Conservation (phyloP, 176 grass and related monocot genomes). For the Triticum monococcum region DNA sequence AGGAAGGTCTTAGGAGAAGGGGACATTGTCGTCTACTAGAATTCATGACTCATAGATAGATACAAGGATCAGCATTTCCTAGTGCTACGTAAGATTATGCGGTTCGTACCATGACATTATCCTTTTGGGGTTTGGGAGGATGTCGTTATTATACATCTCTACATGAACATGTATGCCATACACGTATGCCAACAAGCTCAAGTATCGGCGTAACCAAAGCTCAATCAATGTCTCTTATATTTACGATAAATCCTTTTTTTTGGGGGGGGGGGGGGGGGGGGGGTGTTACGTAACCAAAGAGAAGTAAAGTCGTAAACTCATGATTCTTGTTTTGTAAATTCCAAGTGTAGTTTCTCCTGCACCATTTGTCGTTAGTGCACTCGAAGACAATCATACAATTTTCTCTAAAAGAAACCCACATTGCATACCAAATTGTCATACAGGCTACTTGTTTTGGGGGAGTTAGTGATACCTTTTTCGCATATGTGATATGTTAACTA, state of each 20-base stretch:
- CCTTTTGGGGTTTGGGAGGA: neutral
- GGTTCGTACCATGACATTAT: neutral
- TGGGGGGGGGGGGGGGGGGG: too few relatives aligned
- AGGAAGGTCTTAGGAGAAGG: neutral
- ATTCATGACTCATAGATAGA: constrained; percentile 21
- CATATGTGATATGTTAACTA: neutral
- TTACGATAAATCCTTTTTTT: neutral
- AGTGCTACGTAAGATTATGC: neutral
- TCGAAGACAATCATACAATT: neutral
- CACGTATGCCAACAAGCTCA: neutral
- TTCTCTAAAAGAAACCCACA: neutral
- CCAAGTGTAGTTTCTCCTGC: neutral
- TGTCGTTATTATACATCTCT: constrained; percentile 1
- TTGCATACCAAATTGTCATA: neutral
- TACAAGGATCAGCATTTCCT: neutral
- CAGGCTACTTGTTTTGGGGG: neutral
- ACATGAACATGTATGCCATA: neutral
- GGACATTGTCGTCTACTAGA: neutral
- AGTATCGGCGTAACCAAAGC: neutral
- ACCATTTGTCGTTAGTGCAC: constrained; percentile 5
- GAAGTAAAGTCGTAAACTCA: neutral
- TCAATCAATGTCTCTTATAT: neutral
- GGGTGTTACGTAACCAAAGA: neutral
- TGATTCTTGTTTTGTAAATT: neutral
- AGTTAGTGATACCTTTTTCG: neutral